Percentiles rank a stretch among this genome's conserved stretches.
phyloP scores from a whole-genome alignment of 768 basidiomycete species.

The Tricholoma hemisulphureum region DNA sequence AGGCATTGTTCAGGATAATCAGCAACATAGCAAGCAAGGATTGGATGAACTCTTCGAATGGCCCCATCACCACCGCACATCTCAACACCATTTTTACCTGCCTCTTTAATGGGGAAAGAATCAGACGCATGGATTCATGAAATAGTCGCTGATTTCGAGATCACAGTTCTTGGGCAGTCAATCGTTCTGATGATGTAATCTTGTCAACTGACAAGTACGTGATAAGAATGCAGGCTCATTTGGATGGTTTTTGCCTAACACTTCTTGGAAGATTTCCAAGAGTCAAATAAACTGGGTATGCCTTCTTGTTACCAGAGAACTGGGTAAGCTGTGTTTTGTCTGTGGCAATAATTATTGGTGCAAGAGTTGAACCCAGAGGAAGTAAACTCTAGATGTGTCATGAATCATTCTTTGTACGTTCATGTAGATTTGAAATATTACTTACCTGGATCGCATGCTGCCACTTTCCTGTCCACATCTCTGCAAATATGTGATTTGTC shows the following conservation, averaged over 20 bases:
- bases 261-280: conserved; percentile 41
- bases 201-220: neutral
- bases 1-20: conserved; percentile 41
- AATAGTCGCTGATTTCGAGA: conserved; percentile 32
- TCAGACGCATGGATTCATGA: conserved; percentile 32
- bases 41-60: conserved; percentile 28
- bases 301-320: conserved; percentile 37
- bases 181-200: conserved; percentile 12
- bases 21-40: conserved; percentile 30
- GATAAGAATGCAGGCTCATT: neutral
- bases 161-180: conserved; percentile 25
- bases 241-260: neutral
- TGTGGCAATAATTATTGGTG: conserved; percentile 44
- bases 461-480: conserved; percentile 50
- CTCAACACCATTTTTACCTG: conserved; percentile 14
- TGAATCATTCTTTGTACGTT: too few relatives aligned
- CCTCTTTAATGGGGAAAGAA: conserved; percentile 27
- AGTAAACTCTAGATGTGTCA: conserved; percentile 6
- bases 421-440: too few relatives aligned
- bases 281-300: conserved; percentile 48
- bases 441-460: conserved; percentile 51
- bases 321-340: conserved; percentile 46
- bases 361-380: conserved; percentile 27
- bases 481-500: conserved; percentile 30
- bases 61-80: conserved; percentile 34